phyloP scores from a whole-genome alignment of 177 flowering plant genomes.

The Vitis hybrid region DNA sequence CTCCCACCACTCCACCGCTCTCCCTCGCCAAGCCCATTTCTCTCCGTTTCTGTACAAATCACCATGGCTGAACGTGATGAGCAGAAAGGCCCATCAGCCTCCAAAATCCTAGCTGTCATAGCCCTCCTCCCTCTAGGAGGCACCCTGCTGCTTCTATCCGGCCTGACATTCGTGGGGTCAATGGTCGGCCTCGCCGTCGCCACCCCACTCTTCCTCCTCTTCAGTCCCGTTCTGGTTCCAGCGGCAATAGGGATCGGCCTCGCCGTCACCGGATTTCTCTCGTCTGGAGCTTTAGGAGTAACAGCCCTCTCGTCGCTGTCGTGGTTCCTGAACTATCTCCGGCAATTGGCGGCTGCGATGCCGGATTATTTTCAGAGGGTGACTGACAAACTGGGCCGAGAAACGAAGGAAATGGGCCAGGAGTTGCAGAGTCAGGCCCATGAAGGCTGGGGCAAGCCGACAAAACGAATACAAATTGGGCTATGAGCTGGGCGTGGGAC shows the following conservation, averaged over 20 bases:
- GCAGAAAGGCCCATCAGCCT: constrained; percentile 35
- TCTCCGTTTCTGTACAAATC: too few species aligned
- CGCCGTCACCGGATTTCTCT: constrained; percentile 42
- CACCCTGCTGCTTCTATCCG: constrained; percentile 46
- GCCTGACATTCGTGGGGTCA: constrained; percentile 40
- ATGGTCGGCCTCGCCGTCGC: constrained; percentile 36
- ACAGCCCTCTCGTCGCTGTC: constrained; percentile 51
- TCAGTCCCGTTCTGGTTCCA: constrained; percentile 62
- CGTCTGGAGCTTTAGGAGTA: constrained; percentile 54
- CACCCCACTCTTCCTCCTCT: constrained; percentile 50
- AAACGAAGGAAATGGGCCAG: constrained; percentile 53
- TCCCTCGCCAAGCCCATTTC: too few species aligned
- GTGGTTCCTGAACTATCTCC: constrained; percentile 33
- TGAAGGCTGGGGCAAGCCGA: constrained; percentile 14
- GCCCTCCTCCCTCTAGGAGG: constrained; percentile 47
- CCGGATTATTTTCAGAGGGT: constrained; percentile 26
- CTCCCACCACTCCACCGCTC: not conserved
- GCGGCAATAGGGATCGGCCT: constrained; percentile 42
- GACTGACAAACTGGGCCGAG: constrained; percentile 44
- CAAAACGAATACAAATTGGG: not conserved
- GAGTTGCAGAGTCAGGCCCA: constrained; percentile 42
- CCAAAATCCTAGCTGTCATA: constrained; percentile 38
- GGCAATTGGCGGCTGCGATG: constrained; percentile 5
- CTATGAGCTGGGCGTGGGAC: not conserved
- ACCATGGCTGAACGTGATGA: not conserved